Base-by-base conservation (phyloP, 2,329 filamentous ascomycete species). In the Pyrenochaeta sp. region DNA sequence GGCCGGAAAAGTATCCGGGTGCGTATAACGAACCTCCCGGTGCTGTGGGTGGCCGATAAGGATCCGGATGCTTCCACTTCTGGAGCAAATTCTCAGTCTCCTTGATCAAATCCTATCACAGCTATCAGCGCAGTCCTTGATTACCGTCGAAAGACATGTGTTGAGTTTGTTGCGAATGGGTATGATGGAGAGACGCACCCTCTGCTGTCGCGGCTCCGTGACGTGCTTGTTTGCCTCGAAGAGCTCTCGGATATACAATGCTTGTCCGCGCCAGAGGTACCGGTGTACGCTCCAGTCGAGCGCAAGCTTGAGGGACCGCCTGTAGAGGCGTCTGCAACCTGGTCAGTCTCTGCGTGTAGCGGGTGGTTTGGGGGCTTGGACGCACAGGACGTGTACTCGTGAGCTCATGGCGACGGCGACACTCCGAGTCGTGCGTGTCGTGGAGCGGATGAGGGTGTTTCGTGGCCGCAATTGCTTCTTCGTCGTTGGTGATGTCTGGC, bases 41-140 rank as follows among this genome's bases (percentile, higher is more conserved):
- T 39, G 95, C 94, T 42, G 92, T 96, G 13, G 95, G 95, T 65
- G 90, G 87, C 68, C 87, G 84, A 78, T 97, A 98, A 32, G 95
- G 93, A 78, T 99, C 95, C 3, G 95, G 95, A 75, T 99, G 95
- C 82, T 98, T 98, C 94, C 94, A 99, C 79, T 90, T 91, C 73
- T 95, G 88, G 62, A 99, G 82, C 58, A 97, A 77, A 68, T 90
- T 90, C 79, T 98, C 93, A 4, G 95, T 94, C 81, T 97, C 93
- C 61, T 88, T 87, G 66, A 98, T 85, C 57, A 99, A 80, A 49
- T 88, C 88, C 95, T 99, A 66, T 39, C 32, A 40, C 42, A 64
- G 57, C 27, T 28, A 54, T 76, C 60, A 76, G 72, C 50, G 42
- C 55, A 25, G 43, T 52, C 44, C 52, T 39, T 45, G 15, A 6